Base-by-base conservation (phyloP, 176 grass and related monocot species). In the Eleusine coracana region DNA sequence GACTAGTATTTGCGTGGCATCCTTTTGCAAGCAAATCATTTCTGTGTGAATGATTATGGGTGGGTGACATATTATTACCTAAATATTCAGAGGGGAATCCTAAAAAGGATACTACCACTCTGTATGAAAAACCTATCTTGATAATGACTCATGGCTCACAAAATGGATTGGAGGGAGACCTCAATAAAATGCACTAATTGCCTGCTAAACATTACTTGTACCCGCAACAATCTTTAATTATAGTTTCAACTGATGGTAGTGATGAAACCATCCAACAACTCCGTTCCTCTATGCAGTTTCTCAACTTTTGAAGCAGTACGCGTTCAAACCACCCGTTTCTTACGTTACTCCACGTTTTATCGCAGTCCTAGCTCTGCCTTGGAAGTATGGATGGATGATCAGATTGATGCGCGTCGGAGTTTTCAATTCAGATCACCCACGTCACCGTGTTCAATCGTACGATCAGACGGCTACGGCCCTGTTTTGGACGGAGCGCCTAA, bases 11-110 rank as follows among this genome's bases (percentile, higher is more conserved):
- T 15, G 46, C n/a, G 18, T 16, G 46, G 14, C 18, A 67, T 21
- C 45, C 46, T 66, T 56, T 25, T 46, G 77, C 58, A 74, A 80
- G 70, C 60, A 86, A 59, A 80, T 75, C 21, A 51, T 23, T 56
- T 14, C 64, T 45, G 8, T 27, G 48, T 8, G 36, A 36, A 66
- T 10, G 25, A 5, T 16, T 63, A 80, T 45, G 69, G 12, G 84
- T 44, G 59, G 68, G 16, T 80, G 84, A 66, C 65, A 66, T 80
- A 55, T 36, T 73, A 66, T 36, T 36, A 6, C 14, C 69, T 46
- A 23, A 42, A 64, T 10, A 44, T 3, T 79, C 59, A 17, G 13
- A 55, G n/a, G 10, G 61, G 68, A 66, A 86, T 72, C 27, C 17
- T 59, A 12, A 40, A 28, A 15, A 73, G 64, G 13, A 52, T 50